Conservation (phyloP, 1,284 basidiomycete genomes). For the Coniferiporia sulphurascens region DNA sequence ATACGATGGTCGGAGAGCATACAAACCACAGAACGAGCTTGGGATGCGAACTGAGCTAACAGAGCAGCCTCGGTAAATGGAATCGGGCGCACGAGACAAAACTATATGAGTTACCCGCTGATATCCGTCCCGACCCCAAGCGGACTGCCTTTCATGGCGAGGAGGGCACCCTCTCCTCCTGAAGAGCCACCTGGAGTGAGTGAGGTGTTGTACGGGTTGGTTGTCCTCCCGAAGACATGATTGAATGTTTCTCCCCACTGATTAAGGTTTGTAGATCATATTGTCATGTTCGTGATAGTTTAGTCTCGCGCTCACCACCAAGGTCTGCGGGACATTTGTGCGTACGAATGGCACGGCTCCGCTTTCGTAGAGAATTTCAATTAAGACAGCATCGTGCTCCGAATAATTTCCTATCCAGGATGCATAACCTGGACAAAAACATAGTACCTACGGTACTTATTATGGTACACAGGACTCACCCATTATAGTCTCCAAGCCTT, state of each 20-base stretch:
- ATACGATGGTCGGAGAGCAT: constrained; percentile 49
- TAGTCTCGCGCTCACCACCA: constrained; percentile 29
- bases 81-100: not conserved
- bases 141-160: constrained; percentile 57
- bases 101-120: constrained; percentile 43
- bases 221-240: constrained; percentile 43
- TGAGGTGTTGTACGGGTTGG: constrained; percentile 50
- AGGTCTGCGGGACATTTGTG: constrained; percentile 45
- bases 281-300: constrained; percentile 23
- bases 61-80: constrained; percentile 6
- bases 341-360: constrained; percentile 46
- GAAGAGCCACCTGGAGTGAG: constrained; percentile 52
- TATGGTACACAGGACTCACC: constrained; percentile 31
- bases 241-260: constrained; percentile 40
- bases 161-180: constrained; percentile 54
- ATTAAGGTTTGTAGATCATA: constrained; percentile 23
- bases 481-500: constrained; percentile 54
- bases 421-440: constrained; percentile 33
- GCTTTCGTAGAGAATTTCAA: constrained; percentile 35
- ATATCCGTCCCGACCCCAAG: constrained; percentile 72
- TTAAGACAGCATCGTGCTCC: constrained; percentile 35
- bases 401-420: constrained; percentile 37
- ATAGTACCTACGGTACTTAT: constrained; percentile 25
- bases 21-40: constrained; percentile 46
- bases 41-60: constrained; percentile 48